These are phyloP conservation scores for Paecilomyces dactylethromorphus DNA, from an alignment of 2,329 filamentous ascomycete species.

Conservation along the genomic window DNA sequence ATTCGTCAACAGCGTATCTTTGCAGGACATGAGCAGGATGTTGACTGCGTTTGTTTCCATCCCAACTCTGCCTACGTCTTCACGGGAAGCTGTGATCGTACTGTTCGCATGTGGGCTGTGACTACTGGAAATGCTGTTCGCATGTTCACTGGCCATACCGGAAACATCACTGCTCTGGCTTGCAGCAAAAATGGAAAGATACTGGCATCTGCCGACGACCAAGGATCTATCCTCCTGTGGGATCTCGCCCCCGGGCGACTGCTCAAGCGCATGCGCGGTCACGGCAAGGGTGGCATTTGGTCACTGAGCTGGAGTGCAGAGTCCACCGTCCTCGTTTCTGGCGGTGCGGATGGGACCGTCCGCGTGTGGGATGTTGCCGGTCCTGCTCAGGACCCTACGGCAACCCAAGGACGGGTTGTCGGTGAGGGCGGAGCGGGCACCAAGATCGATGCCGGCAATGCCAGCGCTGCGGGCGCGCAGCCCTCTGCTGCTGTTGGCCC, in stretches of 20 bases:
- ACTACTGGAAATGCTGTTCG: conserved; percentile 79
- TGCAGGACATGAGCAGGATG: conserved; percentile 85
- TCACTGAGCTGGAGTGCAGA: conserved; percentile 90
- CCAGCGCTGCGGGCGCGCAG: conserved; percentile 37
- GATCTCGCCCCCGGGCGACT: conserved; percentile 79
- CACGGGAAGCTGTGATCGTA: conserved; percentile 87
- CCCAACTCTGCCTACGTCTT: conserved; percentile 92
- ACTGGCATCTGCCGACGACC: conserved; percentile 82
- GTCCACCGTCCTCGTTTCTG: conserved; percentile 81
- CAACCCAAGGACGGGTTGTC: conserved; percentile 49
- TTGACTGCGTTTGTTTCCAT: conserved; percentile 91
- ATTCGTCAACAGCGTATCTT: conserved; percentile 83
- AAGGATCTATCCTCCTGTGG: conserved; percentile 91
- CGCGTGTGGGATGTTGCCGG: conserved; percentile 86
- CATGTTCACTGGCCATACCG: conserved; percentile 85
- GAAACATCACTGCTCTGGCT: conserved; percentile 76
- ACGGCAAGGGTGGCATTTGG: conserved; percentile 90
- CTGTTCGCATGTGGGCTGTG: conserved; percentile 96
- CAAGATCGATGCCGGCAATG: conserved; percentile 48
- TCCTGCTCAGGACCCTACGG: conserved; percentile 54
- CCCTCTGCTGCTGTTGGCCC: conserved; percentile 41
- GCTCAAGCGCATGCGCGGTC: conserved; percentile 88
- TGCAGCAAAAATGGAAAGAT: conserved; percentile 84
- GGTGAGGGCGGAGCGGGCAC: conserved; percentile 42
- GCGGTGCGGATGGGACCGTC: conserved; percentile 86